These are phyloP conservation scores for Fusarium heterosporum DNA, from an alignment of 2,329 filamentous ascomycete genomes.

Conservation along the genomic window DNA sequence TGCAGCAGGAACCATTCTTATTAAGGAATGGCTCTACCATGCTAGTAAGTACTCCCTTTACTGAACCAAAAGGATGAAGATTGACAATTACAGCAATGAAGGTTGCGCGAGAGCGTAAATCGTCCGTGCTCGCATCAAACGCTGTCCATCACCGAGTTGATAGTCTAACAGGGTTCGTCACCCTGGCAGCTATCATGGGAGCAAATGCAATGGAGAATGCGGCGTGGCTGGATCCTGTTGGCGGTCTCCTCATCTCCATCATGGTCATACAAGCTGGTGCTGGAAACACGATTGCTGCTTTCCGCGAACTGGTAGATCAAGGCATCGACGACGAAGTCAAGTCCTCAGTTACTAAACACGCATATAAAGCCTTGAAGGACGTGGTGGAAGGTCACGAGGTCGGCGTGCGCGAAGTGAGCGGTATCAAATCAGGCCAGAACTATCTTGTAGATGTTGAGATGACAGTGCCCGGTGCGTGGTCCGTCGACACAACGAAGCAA, in stretches of 20 bases:
- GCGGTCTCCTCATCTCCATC: slow-evolving; percentile 89
- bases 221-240: slow-evolving; percentile 93
- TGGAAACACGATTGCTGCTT: slow-evolving; percentile 83
- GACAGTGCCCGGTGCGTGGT: slow-evolving; percentile 81
- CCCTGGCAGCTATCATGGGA: slow-evolving; percentile 86
- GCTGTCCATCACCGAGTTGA: slow-evolving; percentile 97
- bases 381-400: slow-evolving; percentile 68
- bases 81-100: slow-evolving; percentile 79
- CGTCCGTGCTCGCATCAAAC: slow-evolving; percentile 94
- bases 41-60: slow-evolving; percentile 76
- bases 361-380: slow-evolving; percentile 67
- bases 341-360: slow-evolving; percentile 74
- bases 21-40: slow-evolving; percentile 98
- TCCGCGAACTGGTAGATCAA: slow-evolving; percentile 92
- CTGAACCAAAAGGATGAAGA: background rate
- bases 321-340: slow-evolving; percentile 88
- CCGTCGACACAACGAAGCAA: slow-evolving; percentile 74
- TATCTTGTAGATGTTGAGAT: slow-evolving; percentile 93
- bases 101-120: slow-evolving; percentile 92
- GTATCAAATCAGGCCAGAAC: slow-evolving; percentile 96
- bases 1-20: slow-evolving; percentile 85
- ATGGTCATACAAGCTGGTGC: slow-evolving; percentile 93
- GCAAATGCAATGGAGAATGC: slow-evolving; percentile 88
- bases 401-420: slow-evolving; percentile 82
- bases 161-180: slow-evolving; percentile 93